phyloP scores from a whole-genome alignment of 2,329 filamentous ascomycete genomes.

The Diaporthe sp. region DNA sequence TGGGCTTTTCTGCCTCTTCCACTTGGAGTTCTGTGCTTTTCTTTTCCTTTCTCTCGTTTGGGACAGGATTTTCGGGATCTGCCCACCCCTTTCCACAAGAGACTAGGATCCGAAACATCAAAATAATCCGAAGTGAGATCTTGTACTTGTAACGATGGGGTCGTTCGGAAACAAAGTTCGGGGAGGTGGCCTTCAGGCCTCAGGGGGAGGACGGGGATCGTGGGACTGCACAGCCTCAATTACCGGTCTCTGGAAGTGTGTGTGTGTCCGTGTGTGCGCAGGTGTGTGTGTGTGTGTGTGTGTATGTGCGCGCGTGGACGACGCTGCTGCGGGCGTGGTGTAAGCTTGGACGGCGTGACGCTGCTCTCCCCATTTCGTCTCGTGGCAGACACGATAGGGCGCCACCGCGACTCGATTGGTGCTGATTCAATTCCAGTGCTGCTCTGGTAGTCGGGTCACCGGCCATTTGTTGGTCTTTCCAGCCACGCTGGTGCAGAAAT shows the following conservation, averaged over 20 bases:
- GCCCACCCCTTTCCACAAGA: conserved; percentile 26
- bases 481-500: conserved; percentile 15
- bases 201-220: conserved; percentile 31
- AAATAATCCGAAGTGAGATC: conserved; percentile 30
- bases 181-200: conserved; percentile 22
- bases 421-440: conserved; percentile 12
- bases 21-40: conserved; percentile 21
- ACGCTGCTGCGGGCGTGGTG: conserved; percentile 14
- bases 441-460: conserved; percentile 24
- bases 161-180: conserved; percentile 34
- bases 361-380: conserved; percentile 30
- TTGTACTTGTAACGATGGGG: conserved; percentile 23
- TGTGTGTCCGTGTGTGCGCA: not conserved
- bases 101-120: conserved; percentile 28
- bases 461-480: conserved; percentile 6
- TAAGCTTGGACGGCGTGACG: conserved; percentile 33
- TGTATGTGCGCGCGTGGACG: conserved; percentile 16
- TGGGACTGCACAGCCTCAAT: conserved; percentile 41
- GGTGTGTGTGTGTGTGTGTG: not conserved
- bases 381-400: conserved; percentile 31
- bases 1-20: conserved; percentile 6
- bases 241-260: conserved; percentile 9
- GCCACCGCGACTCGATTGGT: conserved; percentile 34
- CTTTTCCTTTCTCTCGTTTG: conserved; percentile 17
- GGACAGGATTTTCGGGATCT: conserved; percentile 31